These are phyloP conservation scores for Cercospora sesami DNA, from an alignment of 2,329 filamentous ascomycete genomes.

Conservation along the genomic window DNA sequence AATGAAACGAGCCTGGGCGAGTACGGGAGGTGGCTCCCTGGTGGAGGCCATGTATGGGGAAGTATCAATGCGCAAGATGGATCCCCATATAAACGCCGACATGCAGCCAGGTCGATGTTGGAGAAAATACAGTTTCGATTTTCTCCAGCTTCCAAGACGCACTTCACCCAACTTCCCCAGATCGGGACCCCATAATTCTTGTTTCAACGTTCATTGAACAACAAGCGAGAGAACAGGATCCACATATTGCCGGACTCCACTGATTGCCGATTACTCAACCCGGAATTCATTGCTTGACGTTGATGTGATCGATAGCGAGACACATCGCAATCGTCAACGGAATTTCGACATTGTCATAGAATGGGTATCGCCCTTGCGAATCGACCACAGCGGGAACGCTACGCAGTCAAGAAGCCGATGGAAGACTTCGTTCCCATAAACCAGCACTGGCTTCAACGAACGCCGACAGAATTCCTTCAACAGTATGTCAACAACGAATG, in stretches of 20 bases:
- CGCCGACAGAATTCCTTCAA: constrained; percentile 9
- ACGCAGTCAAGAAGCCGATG: constrained; percentile 2
- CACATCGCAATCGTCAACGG: background rate
- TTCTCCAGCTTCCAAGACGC: constrained; percentile 8
- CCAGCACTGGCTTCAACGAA: constrained; percentile 17
- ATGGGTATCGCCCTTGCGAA: constrained; percentile 6
- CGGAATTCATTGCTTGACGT: background rate
- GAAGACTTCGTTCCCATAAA: background rate
- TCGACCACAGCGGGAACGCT: constrained; percentile 1
- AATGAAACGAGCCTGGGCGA: constrained; percentile 3
- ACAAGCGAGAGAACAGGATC: background rate
- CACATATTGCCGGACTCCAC: background rate
- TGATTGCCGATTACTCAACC: background rate
- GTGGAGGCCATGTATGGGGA: background rate
- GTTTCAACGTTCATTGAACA: background rate
- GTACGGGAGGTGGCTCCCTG: background rate
- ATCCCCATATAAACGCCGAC: constrained; percentile 3
- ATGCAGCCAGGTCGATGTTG: constrained; percentile 3
- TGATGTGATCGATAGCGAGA: background rate
- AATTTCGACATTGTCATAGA: background rate
- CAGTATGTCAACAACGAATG: constrained; percentile 14
- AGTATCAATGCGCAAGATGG: background rate
- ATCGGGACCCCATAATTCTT: constrained; percentile 7
- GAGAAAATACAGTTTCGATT: background rate
- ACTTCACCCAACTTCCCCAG: constrained; percentile 3